A percentile compares a stretch with the other conserved stretches of the same genome.
Evolutionary conservation across 2,329 filamentous ascomycete species (phyloP).

Genomic region (Zasmidium angulare): DNA sequence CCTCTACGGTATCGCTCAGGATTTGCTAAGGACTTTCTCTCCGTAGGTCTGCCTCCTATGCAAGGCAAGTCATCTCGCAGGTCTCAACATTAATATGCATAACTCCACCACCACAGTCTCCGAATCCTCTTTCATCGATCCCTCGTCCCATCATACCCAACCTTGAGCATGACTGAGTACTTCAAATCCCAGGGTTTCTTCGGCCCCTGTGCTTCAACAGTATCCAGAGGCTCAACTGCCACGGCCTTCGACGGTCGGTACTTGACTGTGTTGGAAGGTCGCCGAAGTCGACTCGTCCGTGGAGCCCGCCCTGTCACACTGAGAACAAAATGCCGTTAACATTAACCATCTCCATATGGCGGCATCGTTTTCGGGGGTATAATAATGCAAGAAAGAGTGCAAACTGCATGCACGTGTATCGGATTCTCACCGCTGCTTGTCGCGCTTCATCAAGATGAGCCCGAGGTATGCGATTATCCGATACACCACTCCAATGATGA

Average conservation of each 20-base stretch:
- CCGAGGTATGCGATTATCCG: conserved; percentile 29
- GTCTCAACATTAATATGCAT: not conserved
- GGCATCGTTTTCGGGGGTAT: no score
- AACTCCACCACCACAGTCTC: not conserved
- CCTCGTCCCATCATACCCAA: not conserved
- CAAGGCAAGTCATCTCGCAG: not conserved
- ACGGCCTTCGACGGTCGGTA: not conserved
- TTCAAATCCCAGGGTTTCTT: not conserved
- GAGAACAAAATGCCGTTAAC: not conserved
- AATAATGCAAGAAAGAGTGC: no score
- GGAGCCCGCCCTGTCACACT: not conserved
- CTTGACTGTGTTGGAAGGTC: not conserved
- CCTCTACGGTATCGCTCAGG: not conserved
- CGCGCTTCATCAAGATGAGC: conserved; percentile 25
- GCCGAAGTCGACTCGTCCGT: not conserved
- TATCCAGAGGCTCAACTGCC: not conserved
- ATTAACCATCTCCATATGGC: not conserved
- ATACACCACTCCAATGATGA: conserved; percentile 30
- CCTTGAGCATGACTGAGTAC: not conserved
- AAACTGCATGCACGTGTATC: not conserved
- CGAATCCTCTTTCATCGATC: no score
- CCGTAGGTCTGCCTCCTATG: no score
- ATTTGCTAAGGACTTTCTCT: no score
- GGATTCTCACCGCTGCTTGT: conserved; percentile 27
- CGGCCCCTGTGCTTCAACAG: not conserved